Evolutionary conservation across 1,139 yeast species (phyloP).

Genomic region (Candida albicans): DNA sequence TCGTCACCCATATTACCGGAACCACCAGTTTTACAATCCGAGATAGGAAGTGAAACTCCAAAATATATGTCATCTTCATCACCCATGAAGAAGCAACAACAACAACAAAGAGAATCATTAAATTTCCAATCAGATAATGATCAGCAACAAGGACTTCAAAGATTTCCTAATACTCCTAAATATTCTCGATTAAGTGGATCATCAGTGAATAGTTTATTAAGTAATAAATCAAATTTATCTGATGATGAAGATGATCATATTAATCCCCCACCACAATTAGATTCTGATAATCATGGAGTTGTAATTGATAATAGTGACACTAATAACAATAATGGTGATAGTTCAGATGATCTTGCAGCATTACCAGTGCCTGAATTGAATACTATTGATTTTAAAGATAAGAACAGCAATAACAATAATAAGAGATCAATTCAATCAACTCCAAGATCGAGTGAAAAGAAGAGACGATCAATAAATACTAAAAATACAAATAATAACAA

Average conservation of each 20-base stretch:
- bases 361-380: conserved; percentile 25
- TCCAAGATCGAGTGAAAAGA: conserved; percentile 8
- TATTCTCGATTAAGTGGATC: conserved; percentile 24
- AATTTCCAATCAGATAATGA: no score
- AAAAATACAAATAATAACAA: no score
- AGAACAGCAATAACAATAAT: conserved; percentile 21
- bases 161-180: conserved; percentile 54
- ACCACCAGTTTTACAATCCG: conserved; percentile 44
- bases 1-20: conserved; percentile 56
- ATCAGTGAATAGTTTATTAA: conserved; percentile 27
- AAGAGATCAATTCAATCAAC: conserved; percentile 5
- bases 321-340: conserved; percentile 1
- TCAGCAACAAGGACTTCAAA: conserved; percentile 28
- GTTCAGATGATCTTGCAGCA: conserved; percentile 17
- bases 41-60: conserved; percentile 21
- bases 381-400: conserved; percentile 21
- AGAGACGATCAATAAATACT: conserved; percentile 8
- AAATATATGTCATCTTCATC: conserved; percentile 5
- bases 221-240: conserved; percentile 21
- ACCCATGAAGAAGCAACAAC: neutral
- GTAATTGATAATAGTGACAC: conserved; percentile 1
- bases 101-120: neutral
- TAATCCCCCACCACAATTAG: conserved; percentile 32
- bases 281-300: conserved; percentile 1
- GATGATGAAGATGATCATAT: conserved; percentile 35